Conservation (phyloP, 768 basidiomycete genomes). For the Serendipita sp. region DNA sequence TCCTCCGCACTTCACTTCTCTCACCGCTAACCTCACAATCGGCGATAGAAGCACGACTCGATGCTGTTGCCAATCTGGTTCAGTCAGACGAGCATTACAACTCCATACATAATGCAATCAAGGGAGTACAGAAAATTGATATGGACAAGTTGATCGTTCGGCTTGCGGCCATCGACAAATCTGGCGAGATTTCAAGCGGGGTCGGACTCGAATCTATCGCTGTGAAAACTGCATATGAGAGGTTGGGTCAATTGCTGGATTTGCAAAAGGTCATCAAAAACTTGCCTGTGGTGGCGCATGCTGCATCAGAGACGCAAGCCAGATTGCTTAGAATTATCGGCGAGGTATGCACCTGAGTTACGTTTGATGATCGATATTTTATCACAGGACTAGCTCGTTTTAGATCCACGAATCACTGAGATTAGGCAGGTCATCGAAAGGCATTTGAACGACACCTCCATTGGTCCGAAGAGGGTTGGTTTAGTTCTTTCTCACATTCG, state of each 20-base stretch:
- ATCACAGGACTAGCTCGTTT: not conserved
- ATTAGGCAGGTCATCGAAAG: not conserved
- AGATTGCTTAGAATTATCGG: not conserved
- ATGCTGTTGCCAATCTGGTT: conserved; percentile 69
- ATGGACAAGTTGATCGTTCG: conserved; percentile 64
- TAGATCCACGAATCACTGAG: not conserved
- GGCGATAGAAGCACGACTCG: conserved; percentile 65
- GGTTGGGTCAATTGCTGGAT: not conserved
- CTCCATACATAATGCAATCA: conserved; percentile 51
- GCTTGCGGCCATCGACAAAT: conserved; percentile 10
- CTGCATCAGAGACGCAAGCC: not conserved
- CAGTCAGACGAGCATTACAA: conserved; percentile 60
- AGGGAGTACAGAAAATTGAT: conserved; percentile 61
- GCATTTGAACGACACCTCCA: not conserved
- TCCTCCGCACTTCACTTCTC: conserved; percentile 64
- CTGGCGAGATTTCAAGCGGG: not conserved
- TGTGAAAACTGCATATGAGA: conserved; percentile 11
- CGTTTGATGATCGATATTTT: not conserved
- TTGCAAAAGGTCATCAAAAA: not conserved
- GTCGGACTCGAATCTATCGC: conserved; percentile 8
- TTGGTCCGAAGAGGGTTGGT: not conserved
- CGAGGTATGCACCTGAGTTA: not conserved
- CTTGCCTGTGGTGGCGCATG: not conserved
- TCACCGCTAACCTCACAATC: conserved; percentile 51
- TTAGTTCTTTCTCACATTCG: not conserved